These are phyloP conservation scores for Setomelanomma holmii DNA, from an alignment of 2,329 filamentous ascomycete genomes.

Conservation along the genomic window DNA sequence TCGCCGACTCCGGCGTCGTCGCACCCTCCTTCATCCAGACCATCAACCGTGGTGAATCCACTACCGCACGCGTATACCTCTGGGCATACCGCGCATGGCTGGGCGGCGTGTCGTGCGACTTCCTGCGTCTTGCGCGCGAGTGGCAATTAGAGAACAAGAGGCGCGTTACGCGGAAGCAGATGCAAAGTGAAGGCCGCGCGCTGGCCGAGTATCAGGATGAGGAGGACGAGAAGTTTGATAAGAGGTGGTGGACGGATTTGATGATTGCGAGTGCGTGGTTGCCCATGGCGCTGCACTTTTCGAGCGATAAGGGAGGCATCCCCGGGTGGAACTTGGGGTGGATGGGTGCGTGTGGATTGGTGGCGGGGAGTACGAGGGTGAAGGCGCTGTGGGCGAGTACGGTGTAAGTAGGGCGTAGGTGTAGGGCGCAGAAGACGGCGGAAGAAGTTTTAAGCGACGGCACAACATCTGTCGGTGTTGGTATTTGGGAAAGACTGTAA, in stretches of 20 bases:
- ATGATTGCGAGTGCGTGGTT: slow-evolving; percentile 54
- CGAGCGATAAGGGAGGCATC: slow-evolving; percentile 46
- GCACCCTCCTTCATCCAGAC: slow-evolving; percentile 43
- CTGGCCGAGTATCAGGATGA: slow-evolving; percentile 45
- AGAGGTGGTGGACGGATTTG: slow-evolving; percentile 53
- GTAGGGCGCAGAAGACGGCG: too few species aligned
- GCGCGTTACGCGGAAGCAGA: slow-evolving; percentile 36
- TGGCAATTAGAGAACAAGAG: slow-evolving; percentile 50
- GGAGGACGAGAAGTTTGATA: slow-evolving; percentile 45
- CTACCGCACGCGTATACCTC: slow-evolving; percentile 48
- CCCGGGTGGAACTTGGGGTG: slow-evolving; percentile 54
- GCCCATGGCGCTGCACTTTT: slow-evolving; percentile 53
- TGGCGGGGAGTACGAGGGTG: slow-evolving; percentile 47
- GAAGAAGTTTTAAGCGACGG: too few species aligned
- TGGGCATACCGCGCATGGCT: slow-evolving; percentile 54
- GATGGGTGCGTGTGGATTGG: slow-evolving; percentile 52
- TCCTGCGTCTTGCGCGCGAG: slow-evolving; percentile 51
- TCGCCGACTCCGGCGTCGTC: slow-evolving; percentile 52
- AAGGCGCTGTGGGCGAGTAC: slow-evolving; percentile 36
- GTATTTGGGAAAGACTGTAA: not conserved
- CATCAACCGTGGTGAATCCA: slow-evolving; percentile 46
- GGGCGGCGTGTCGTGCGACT: slow-evolving; percentile 53
- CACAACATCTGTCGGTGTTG: too few species aligned
- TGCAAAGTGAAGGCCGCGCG: slow-evolving; percentile 36
- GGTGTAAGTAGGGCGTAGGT: slow-evolving; percentile 7